Evolutionary conservation across 768 basidiomycete species (phyloP).

Genomic region (Lepiota venenata): DNA sequence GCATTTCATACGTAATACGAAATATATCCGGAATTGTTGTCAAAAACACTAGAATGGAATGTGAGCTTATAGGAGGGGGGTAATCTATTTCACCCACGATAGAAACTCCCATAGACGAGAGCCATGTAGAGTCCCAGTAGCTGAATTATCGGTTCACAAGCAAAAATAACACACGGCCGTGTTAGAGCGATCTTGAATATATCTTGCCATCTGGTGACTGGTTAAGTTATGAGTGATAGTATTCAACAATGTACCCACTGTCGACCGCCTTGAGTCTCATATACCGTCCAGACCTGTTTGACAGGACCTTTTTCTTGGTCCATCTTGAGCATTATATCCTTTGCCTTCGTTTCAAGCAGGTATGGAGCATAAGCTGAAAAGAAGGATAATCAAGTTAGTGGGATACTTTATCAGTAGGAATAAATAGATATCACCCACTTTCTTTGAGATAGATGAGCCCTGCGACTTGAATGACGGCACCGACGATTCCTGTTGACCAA

Average conservation of each 20-base stretch:
- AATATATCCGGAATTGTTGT: constrained; percentile 65
- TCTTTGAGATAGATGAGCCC: constrained; percentile 61
- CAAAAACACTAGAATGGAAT: constrained; percentile 48
- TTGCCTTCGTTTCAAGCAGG: constrained; percentile 49
- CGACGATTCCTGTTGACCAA: constrained; percentile 62
- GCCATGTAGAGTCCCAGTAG: constrained; percentile 62
- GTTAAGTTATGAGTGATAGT: too few species aligned
- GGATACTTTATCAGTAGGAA: neutral
- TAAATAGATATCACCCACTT: constrained; percentile 37
- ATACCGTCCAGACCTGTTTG: constrained; percentile 44
- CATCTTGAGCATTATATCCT: constrained; percentile 37
- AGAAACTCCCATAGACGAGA: constrained; percentile 61
- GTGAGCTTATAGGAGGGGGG: neutral
- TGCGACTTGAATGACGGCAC: constrained; percentile 47
- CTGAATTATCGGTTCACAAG: constrained; percentile 62
- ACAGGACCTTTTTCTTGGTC: constrained; percentile 42
- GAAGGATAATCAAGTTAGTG: constrained; percentile 23
- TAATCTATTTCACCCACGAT: constrained; percentile 33
- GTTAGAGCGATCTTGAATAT: constrained; percentile 51
- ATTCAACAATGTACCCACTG: constrained; percentile 29
- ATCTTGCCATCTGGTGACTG: constrained; percentile 39
- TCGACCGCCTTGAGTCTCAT: constrained; percentile 36
- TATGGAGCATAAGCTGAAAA: constrained; percentile 41
- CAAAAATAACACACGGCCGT: constrained; percentile 68
- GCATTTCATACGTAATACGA: constrained; percentile 47